Base-by-base conservation (phyloP, 345 rosid genomes). In the Citrus trifoliata region DNA sequence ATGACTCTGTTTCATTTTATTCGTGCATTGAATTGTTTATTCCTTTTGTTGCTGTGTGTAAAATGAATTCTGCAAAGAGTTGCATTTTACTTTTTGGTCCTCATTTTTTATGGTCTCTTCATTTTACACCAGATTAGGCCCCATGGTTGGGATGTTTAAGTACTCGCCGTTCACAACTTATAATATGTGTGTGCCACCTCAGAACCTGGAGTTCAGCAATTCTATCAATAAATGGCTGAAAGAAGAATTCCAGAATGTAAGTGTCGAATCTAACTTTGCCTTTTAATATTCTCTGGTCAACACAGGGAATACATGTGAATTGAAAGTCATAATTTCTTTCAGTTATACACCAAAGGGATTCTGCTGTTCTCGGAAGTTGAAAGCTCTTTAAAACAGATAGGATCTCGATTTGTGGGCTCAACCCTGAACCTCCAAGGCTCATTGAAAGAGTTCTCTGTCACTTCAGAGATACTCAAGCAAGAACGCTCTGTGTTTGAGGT, bases 101-200 rank as follows among this genome's bases (percentile, higher is more conserved):
- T 76, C 66, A 33, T 68, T 30, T 46, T 70, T 32, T 28, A 32
- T 64, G 37, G 38, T n/a, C 55, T 73, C 40, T 72, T 79, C 60
- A 28, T 76, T 62, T 27, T 62, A 78, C 33, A 85, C 86, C 93
- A 96, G 99, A 68, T 80, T 87, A 62, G 99, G 99, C 25, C 88
- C 94, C 68, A 83, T 93, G 91, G 95, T 90, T 73, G 97, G 98
- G 32, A 87, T 94, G 92, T 93, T 96, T 83, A 89, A 87, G 75
- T 93, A 91, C 90, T 91, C 98, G 82, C 87, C 85, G 24, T 94
- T 94, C 74, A 79, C 88, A 35, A 88, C 94, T 68, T 93, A 88
- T 81, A 83, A 87, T 16, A 86, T 96, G 75, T 91, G 90, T 75
- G 61, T 94, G 86, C 99, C 98, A 18, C 93, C 91, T 60, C 88